Conservation (phyloP, 169 alveolate genomes). For the Plasmodium cynomolgi region DNA sequence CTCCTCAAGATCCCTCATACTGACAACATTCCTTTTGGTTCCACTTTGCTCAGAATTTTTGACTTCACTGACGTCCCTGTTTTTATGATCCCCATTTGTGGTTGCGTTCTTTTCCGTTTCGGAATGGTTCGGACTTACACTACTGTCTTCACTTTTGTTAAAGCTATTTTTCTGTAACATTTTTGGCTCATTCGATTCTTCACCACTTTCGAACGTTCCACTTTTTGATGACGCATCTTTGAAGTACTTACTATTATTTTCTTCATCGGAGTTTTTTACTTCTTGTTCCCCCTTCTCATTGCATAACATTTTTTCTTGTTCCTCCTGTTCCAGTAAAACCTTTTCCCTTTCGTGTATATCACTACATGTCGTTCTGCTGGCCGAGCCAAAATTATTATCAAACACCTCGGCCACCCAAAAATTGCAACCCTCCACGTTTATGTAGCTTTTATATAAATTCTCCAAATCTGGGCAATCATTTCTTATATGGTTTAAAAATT, state of each 20-base stretch:
- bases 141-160: not conserved
- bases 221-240: conserved; percentile 22
- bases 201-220: conserved; percentile 26
- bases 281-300: conserved; percentile 12
- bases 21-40: not conserved
- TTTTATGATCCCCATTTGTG: not conserved
- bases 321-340: conserved; percentile 76
- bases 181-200: not conserved
- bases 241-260: conserved; percentile 2
- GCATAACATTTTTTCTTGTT: conserved; percentile 13
- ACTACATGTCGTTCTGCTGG: conserved; percentile 73
- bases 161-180: not conserved
- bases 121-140: not conserved
- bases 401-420: conserved; percentile 92
- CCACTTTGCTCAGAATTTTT: not conserved
- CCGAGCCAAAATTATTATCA: conserved; percentile 69
- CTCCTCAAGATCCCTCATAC: not conserved
- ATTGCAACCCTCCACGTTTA: conserved; percentile 84
- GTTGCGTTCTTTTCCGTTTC: not conserved
- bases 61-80: not conserved
- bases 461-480: conserved; percentile 90
- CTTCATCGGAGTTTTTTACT: conserved; percentile 4
- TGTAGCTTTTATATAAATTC: conserved; percentile 85
- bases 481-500: conserved; percentile 88
- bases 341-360: conserved; percentile 75